Base-by-base conservation (phyloP, 495 filamentous ascomycete genomes). In the Penicillium canescens region DNA sequence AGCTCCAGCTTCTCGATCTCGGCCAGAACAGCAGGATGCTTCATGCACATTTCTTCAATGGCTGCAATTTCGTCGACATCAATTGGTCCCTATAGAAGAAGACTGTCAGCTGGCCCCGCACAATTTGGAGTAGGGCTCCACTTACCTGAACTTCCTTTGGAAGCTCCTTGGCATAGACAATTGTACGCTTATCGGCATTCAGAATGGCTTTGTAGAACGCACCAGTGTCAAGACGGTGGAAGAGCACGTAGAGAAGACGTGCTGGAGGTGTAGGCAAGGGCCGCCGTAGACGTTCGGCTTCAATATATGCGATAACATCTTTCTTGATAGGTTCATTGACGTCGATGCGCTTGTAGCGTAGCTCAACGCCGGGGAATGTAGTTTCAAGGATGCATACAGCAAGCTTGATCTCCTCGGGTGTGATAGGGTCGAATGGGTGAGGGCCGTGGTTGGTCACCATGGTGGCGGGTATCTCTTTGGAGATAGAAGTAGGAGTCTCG, bases 1-100 rank as follows among this genome's bases (percentile, higher is more conserved):
- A 77, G 52, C 20, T 77, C 63, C 37, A 77, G 41, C 47, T 74
- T 77, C 40, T 71, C 72, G 28, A 77, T 71, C 50, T 77, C 74
- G 10, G 67, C 70, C 31, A 63, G 56, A 0, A 77, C 74, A 3
- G 69, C 74, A 10, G 72, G 72, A 44, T 75, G 71, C 24, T 66
- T 60, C 56, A 71, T 67, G 49, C 72, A 75, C 16, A 74, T 52
- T n/a, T 66, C 50, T 56, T 77, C 74, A 34, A 77, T 75, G 9
- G 54, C 74, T 2, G 63, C 60, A 20, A 77, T 53, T 54, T 77
- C 74, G 45, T 77, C 74, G 20, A 69, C 48, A 52, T 77, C 74
- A 39, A 75, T 57, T 1, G 74, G 72, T 5, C 67, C 61, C 72
- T 77, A 41, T 58, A 9, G 4, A 46, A 18, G 20, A 24, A 28